Base-by-base conservation (phyloP, 257 asterid genomes). In the Asclepias syriaca region DNA sequence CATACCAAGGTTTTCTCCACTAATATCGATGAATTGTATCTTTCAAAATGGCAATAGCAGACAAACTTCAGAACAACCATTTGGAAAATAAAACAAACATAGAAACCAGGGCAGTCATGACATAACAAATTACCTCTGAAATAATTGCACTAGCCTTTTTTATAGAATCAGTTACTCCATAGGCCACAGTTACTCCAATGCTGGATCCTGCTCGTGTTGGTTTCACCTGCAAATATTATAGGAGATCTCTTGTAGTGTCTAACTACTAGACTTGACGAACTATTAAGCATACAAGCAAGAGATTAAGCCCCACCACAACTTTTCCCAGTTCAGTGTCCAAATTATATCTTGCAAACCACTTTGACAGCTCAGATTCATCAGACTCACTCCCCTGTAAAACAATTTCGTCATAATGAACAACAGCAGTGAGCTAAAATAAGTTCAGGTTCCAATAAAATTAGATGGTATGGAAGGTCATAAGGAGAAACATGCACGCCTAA, bases 121-220 rank as follows among this genome's bases (percentile, higher is more conserved):
- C 60, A 51, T 22, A 73, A 51, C 45, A 64, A n/a, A 46, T 76
- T 84, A 86, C 97, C 89, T 89, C 97, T 55, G 95, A 83, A 71
- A 91, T 88, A 73, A 91, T 81, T 65, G 82, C 72, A 66, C 84
- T 80, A 74, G 96, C 97, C 79, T 88, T 91, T 75, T 59, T 21
- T n/a, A 89, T 85, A 79, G 97, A 73, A 79, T 91, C 96, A 63
- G 95, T 48, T 77, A 89, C 89, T 60, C 97, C 97, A 65, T 91
- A 89, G 75, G 96, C 97, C 84, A 91, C 97, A 63, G 87, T 76
- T 75, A 91, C 96, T 77, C 97, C 97, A 39, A 91, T 89, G 80
- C 97, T 91, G 58, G 97, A 91, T 77, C 97, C 97, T 68, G 96
- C 96, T 76, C 88, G 84, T 68, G 96, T 81, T 73, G 97, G 97